Conservation (phyloP, 768 basidiomycete species). For the Gymnopilus junonius region DNA sequence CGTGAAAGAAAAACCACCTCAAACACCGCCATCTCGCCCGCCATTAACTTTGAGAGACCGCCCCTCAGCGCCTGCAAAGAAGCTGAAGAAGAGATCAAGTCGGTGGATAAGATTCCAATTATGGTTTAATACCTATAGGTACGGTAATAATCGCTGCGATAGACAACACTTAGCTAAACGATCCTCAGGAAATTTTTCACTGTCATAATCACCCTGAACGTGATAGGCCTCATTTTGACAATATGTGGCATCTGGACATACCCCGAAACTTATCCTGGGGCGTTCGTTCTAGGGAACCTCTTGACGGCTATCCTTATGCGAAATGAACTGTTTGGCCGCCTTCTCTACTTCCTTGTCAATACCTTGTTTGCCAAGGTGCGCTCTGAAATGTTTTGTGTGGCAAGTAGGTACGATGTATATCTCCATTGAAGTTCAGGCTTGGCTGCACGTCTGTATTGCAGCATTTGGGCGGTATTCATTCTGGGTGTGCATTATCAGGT, state of each 20-base stretch:
- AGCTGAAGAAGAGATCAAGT: slow-evolving; percentile 43
- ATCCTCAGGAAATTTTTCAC: slow-evolving; percentile 71
- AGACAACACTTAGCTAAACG: background rate
- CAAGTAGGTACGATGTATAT: too few species aligned
- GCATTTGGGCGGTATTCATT: slow-evolving; percentile 85
- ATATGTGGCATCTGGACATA: slow-evolving; percentile 71
- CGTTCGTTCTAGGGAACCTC: slow-evolving; percentile 77
- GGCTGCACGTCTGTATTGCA: slow-evolving; percentile 74
- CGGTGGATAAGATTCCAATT: slow-evolving; percentile 64
- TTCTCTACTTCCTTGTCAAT: slow-evolving; percentile 73
- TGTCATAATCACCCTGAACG: slow-evolving; percentile 61
- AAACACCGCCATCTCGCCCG: background rate
- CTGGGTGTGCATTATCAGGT: slow-evolving; percentile 80
- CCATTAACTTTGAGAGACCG: slow-evolving; percentile 1
- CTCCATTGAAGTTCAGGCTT: slow-evolving; percentile 59
- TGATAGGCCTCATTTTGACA: slow-evolving; percentile 62
- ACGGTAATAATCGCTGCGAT: slow-evolving; percentile 11
- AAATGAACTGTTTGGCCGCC: slow-evolving; percentile 83
- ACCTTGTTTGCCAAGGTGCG: slow-evolving; percentile 78
- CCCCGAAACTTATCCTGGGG: slow-evolving; percentile 65
- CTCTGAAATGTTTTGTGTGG: background rate
- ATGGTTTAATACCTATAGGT: slow-evolving; percentile 86
- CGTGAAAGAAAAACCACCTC: background rate
- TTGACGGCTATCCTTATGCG: slow-evolving; percentile 75
- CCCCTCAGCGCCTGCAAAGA: slow-evolving; percentile 15